Conservation (phyloP, 768 basidiomycete genomes). For the Rhodotorula diobovata region DNA sequence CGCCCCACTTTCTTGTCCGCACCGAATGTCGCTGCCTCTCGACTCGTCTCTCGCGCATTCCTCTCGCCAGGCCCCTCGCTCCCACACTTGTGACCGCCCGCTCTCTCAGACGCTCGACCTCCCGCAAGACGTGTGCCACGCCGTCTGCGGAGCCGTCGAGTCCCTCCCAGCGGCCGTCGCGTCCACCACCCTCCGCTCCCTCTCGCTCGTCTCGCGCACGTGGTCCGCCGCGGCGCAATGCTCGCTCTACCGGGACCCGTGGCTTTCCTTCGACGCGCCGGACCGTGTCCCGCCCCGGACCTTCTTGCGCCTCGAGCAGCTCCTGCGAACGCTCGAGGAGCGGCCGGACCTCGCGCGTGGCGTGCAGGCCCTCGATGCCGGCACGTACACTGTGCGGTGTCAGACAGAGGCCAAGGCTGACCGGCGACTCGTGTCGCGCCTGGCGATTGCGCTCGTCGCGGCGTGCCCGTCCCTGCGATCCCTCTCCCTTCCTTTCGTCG, state of each 20-base stretch:
- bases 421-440: constrained; percentile 1
- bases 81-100: no score
- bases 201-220: constrained; percentile 15
- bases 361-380: constrained; percentile 5
- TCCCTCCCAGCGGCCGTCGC: not conserved
- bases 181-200: constrained; percentile 34
- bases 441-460: not conserved
- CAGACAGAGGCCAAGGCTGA: not conserved
- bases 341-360: constrained; percentile 1
- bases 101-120: not conserved
- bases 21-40: no score
- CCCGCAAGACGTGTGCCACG: constrained; percentile 1
- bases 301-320: not conserved
- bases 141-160: not conserved
- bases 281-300: constrained; percentile 13
- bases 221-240: constrained; percentile 15
- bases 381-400: constrained; percentile 5
- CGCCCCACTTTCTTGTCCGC: no score
- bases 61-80: no score
- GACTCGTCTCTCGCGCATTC: not conserved
- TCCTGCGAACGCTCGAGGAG: constrained; percentile 1
- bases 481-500: constrained; percentile 13
- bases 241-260: constrained; percentile 4
- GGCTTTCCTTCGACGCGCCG: constrained; percentile 19
- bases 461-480: not conserved